Evolutionary conservation across 2,329 filamentous ascomycete species (phyloP), one percentile per base, ranked within the genome.

Genomic region (Paecilomyces sp.): DNA sequence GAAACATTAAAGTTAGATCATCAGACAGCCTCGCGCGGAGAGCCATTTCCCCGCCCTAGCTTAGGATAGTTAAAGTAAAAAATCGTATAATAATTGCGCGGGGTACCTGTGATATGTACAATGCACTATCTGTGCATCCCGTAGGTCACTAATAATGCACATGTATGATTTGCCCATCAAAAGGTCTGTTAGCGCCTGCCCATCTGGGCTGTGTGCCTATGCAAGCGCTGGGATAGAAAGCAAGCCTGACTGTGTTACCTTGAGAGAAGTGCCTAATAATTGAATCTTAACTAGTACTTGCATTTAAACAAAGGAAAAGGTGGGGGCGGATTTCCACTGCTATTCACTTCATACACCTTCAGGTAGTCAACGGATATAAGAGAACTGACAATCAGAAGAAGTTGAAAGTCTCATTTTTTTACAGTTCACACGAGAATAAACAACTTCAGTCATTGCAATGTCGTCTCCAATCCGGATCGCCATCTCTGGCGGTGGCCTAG

Each of bases 401-500:
- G 8, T 33, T 9, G 5, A 9, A 2, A 33, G 13, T n/a, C 36
- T 6, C 36, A 18, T 15, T 47, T 15, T 41, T 13, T 22, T 22
- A 22, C n/a, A 9, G 4, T n/a, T 18, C 36, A n/a, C 36, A 18
- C 5, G 6, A 7, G 1, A 47, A 47, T 18, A n/a, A n/a, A 47
- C 13, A 47, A 18, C 2, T 47, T 47, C 36, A 18, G 3, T 22
- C 15, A 47, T 7, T 15, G n/a, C n/a, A 15, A 47, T 47, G 36
- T 47, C 36, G 28, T 53, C 24, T 6, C 6, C 34, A 28, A 55
- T 62, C 36, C 61, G 61, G 9, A 55, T 63, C 13, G 58, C 62
- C 41, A 61, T 61, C 84, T 74, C 18, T 81, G 79, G 57, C 77
- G 81, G 28, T 33, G 73, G 74, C 55, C 73, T 78, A 47, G 70